Evolutionary conservation across 768 basidiomycete genomes (phyloP).

Genomic region (Podaxis sp.): DNA sequence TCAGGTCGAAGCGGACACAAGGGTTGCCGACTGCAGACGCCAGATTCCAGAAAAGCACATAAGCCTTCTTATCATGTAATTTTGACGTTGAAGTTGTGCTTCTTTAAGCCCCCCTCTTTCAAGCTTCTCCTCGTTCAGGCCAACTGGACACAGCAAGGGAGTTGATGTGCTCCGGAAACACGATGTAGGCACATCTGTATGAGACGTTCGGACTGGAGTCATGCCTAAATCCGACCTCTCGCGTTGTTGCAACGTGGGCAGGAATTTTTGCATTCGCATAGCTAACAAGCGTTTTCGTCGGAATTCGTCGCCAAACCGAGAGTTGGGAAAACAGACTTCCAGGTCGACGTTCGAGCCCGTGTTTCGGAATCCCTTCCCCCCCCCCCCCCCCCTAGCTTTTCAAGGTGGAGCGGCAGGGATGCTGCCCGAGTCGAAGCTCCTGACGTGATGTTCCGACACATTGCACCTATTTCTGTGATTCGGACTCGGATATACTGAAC

Average conservation of each 20-base stretch:
- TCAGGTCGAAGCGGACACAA: not conserved
- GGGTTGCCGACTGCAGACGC: not conserved
- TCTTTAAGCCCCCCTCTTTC: not conserved
- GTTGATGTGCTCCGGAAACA: not conserved
- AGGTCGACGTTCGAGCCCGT: not conserved
- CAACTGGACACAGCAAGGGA: not conserved
- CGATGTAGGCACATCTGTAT: not conserved
- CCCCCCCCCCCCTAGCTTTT: not conserved
- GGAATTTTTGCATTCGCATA: not conserved
- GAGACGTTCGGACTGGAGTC: not conserved
- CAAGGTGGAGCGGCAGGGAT: not conserved
- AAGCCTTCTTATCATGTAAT: not conserved
- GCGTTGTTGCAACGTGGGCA: constrained; percentile 3
- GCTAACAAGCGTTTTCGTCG: constrained; percentile 8
- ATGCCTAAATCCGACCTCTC: constrained; percentile 1
- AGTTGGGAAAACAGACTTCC: not conserved
- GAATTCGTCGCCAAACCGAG: not conserved
- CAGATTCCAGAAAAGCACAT: not conserved
- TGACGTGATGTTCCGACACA: not conserved
- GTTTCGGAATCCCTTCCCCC: not conserved
- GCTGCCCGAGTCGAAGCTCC: not conserved
- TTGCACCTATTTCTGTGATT: not conserved
- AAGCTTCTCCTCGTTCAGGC: not conserved
- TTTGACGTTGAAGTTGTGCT: not conserved
- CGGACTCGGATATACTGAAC: constrained; percentile 5